Conservation (phyloP, 192 early-diverging fungal species). For the Entomortierella chlamydospora region DNA sequence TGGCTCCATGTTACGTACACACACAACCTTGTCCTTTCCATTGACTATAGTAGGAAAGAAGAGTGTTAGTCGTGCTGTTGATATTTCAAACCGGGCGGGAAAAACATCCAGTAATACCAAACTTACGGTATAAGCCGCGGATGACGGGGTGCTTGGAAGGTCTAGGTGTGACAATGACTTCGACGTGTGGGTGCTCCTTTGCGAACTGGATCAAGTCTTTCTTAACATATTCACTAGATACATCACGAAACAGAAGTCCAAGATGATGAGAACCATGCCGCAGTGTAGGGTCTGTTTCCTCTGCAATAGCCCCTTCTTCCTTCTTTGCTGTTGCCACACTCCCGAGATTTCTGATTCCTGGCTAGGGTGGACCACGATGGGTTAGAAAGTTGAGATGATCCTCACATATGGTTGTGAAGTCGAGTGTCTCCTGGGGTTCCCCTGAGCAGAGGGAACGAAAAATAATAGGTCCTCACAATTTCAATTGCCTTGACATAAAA, state of each 20-base stretch:
- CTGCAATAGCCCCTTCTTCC: too few relatives aligned
- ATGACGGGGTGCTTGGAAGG: slow-evolving; percentile 81
- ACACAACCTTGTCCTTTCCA: slow-evolving; percentile 71
- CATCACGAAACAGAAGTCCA: too few relatives aligned
- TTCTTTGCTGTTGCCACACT: too few relatives aligned
- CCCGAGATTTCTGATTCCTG: too few relatives aligned
- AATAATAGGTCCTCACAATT: too few relatives aligned
- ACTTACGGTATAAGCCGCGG: slow-evolving; percentile 75
- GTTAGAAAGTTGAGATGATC: too few relatives aligned
- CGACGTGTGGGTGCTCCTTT: slow-evolving; percentile 80
- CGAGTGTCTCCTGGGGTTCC: too few relatives aligned
- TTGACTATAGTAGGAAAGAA: slow-evolving; percentile 57
- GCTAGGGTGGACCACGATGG: too few relatives aligned
- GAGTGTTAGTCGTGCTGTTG: background rate
- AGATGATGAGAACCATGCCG: background rate
- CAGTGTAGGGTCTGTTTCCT: too few relatives aligned
- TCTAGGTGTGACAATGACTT: slow-evolving; percentile 78
- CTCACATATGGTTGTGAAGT: too few relatives aligned
- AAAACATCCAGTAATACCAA: background rate
- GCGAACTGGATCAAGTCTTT: slow-evolving; percentile 70
- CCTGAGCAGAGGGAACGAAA: too few relatives aligned
- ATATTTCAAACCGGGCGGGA: background rate
- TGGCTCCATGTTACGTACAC: slow-evolving; percentile 70
- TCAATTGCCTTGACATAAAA: background rate
- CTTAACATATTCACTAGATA: slow-evolving; percentile 74